Evolutionary conservation across 1,284 basidiomycete genomes (phyloP).

Genomic region (Vanrija sp.): DNA sequence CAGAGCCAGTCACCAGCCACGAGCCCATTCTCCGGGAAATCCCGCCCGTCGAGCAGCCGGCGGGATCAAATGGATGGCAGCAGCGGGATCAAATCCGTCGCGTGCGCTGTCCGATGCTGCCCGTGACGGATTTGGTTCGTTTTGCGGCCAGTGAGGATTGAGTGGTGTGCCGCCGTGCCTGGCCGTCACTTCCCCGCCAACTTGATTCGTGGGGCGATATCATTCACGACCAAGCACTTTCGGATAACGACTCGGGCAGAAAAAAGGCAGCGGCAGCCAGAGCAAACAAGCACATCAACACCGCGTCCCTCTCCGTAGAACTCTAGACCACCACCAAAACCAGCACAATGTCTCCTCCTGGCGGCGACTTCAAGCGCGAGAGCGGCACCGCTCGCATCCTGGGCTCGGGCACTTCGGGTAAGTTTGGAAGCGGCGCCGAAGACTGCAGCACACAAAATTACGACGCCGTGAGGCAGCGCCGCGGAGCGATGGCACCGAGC

Average conservation of each 20-base stretch:
- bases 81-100: not conserved
- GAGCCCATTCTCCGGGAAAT: conserved; percentile 4
- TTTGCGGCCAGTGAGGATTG: no score
- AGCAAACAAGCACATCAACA: not conserved
- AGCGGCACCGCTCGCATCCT: conserved; percentile 86
- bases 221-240: not conserved
- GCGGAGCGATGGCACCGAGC: no score
- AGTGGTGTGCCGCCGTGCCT: not conserved
- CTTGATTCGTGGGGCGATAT: not conserved
- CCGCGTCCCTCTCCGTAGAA: not conserved
- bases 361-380: conserved; percentile 54
- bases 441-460: no score
- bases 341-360: conserved; percentile 41
- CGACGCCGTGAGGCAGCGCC: no score
- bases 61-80: not conserved
- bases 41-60: conserved; percentile 11
- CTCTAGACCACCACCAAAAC: not conserved
- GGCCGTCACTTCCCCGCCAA: not conserved
- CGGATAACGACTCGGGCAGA: not conserved
- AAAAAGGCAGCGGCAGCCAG: not conserved
- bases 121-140: no score
- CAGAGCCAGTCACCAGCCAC: no score
- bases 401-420: conserved; percentile 87
- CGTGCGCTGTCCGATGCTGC: no score
- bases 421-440: conserved; percentile 24